A percentile compares a stretch with the other conserved stretches of the same genome.
phyloP scores from a whole-genome alignment of 805 yeast species.

The Scheffersomyces lignosus region DNA sequence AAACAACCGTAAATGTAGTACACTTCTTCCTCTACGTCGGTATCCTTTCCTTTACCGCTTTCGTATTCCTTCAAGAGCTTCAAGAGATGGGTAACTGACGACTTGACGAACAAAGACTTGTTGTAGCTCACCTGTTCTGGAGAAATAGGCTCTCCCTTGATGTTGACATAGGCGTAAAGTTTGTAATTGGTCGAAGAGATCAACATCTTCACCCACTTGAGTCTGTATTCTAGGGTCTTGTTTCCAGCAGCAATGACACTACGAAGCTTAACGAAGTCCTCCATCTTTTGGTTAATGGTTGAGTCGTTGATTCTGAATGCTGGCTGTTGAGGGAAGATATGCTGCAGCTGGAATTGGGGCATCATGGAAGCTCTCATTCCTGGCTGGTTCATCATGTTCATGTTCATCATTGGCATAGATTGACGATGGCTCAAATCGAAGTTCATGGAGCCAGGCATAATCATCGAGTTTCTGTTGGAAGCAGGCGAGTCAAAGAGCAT shows the following conservation, averaged over 20 bases:
- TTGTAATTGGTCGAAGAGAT: conserved; percentile 38
- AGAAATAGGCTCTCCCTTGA: conserved; percentile 38
- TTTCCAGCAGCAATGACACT: conserved; percentile 40
- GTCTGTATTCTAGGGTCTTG: conserved; percentile 40
- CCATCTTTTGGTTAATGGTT: conserved; percentile 30
- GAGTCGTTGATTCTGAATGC: conserved; percentile 21
- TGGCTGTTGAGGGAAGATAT: no score
- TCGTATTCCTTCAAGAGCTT: conserved; percentile 37
- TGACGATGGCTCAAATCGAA: conserved; percentile 2
- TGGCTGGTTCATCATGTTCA: conserved; percentile 1
- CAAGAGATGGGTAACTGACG: conserved; percentile 36
- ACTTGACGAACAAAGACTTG: conserved; percentile 37
- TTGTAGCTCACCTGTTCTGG: conserved; percentile 30
- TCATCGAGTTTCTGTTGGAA: conserved; percentile 13
- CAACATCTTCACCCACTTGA: conserved; percentile 45
- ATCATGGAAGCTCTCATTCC: conserved; percentile 20
- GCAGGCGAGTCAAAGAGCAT: no score
- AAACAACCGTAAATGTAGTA: conserved; percentile 39
- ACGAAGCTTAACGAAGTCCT: conserved; percentile 34
- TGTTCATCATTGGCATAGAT: conserved; percentile 1
- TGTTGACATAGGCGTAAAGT: conserved; percentile 41
- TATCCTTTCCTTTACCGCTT: conserved; percentile 15
- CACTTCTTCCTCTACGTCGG: conserved; percentile 27
- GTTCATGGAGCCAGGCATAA: conserved; percentile 2
- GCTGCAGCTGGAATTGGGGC: no score